Base-by-base conservation (phyloP, 1,139 yeast genomes). In the Debaryomyces psychrophilus region DNA sequence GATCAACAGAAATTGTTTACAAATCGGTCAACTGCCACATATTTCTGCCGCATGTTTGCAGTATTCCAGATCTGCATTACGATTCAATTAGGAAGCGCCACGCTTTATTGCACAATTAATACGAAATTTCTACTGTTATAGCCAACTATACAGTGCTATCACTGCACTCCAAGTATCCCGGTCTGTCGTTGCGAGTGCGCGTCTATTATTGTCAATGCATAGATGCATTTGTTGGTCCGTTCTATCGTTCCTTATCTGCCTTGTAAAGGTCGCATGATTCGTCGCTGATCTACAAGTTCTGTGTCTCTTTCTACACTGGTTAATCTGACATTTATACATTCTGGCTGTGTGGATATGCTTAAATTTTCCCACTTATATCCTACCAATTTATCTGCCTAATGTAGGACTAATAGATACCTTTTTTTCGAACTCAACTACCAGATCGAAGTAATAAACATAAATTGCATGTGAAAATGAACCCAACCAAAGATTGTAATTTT, bases 401-500 rank as follows among this genome's bases (percentile, higher is more conserved):
- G 4, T 5, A 7, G 33, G 5, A 3, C 15, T 29, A 18, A 3
- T 29, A 2, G 11, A 2, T 7, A 6, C 14, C n/a, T 8, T 18
- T 15, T 14, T 17, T 18, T 15, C 6, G 3, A 14, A 8, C 17
- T 7, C 6, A 15, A 29, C 20, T 14, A 14, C 7, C 9, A 14
- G 17, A 8, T 29, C 11, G 20, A 15, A 33, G 15, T 33, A n/a
- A n/a, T 14, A 18, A 4, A 33, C n/a, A 18, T 4, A 18, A 31
- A 11, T 11, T 33, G 36, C 36, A 33, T 33, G 36, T 33, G 36
- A 33, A 33, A 33, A 11, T 33, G 15, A 18, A 33, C 36, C 36
- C 36, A 33, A 33, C 17, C 36, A 33, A 33, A 8, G 20, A 20
- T 18, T 18, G 8, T 15, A 12, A 18, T 6, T 31, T 33, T 33